Base-by-base conservation (phyloP, 2,329 filamentous ascomycete genomes). In the Seiridium cupressi region DNA sequence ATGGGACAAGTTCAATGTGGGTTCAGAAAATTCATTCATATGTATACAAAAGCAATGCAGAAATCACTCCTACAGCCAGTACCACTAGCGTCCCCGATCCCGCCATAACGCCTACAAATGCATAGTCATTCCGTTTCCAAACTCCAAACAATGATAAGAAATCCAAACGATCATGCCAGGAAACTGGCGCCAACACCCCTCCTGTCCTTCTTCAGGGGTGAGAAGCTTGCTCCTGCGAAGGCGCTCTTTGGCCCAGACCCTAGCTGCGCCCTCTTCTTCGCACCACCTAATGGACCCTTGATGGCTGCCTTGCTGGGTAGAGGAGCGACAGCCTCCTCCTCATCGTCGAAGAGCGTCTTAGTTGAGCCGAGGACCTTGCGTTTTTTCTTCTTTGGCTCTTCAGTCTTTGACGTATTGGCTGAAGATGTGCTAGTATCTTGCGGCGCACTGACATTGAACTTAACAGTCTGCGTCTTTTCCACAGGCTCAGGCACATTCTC, bases 291-390 rank as follows among this genome's bases (percentile, higher is more conserved):
- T 36, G 49, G 35, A 47, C 64, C 66, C 3, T 65, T 60, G 68
- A 71, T 74, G 9, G 63, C 63, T 8, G 69, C 69, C 56, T 72
- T 66, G 55, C 65, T 66, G 5, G 64, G 61, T 18, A 61, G 64
- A 35, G 68, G 69, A 35, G 70, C 76, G 61, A 84, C 84, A 9
- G 74, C 85, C 4, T 80, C 82, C 7, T 90, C 89, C 4, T 88
- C 88, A 7, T 89, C 88, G 61, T 90, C 88, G 66, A 94, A 92
- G 5, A 95, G 71, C 3, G 86, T 90, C 64, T 86, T 85, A 53
- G 83, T 85, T 31, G 82, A 80, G 31, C 88, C 86, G 1, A 91
- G 79, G 4, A 92, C 76, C 74, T 92, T 93, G 63, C 89, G 85
- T 79, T 89, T 93, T 81, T 89, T 92, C 71, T 85, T 88, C 73